phyloP scores from a whole-genome alignment of 2,329 filamentous ascomycete species.

The Leptographium galeiforme region DNA sequence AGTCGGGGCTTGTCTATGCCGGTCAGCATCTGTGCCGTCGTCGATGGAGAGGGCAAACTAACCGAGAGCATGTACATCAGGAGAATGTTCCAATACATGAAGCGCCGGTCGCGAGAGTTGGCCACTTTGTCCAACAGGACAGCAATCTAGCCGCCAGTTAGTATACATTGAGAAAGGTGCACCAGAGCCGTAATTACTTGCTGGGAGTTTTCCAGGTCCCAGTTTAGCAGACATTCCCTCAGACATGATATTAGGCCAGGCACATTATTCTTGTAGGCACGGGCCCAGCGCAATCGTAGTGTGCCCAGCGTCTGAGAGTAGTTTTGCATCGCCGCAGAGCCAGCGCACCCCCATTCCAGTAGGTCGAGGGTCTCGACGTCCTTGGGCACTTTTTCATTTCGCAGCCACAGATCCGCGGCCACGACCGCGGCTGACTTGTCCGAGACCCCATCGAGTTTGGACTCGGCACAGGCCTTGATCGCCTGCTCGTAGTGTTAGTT shows the following conservation, averaged over 20 bases:
- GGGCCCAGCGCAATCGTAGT: constrained; percentile 36
- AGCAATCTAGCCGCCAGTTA: constrained; percentile 30
- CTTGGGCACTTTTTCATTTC: constrained; percentile 30
- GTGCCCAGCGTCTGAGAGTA: constrained; percentile 35
- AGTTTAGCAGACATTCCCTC: constrained; percentile 38
- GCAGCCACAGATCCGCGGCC: constrained; percentile 31
- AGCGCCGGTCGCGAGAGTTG: constrained; percentile 29
- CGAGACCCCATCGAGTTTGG: constrained; percentile 34
- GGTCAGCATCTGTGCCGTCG: constrained; percentile 1
- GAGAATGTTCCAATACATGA: constrained; percentile 41
- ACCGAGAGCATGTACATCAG: constrained; percentile 41
- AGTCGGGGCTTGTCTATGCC: constrained; percentile 31
- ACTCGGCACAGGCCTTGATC: constrained; percentile 36
- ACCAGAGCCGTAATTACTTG: constrained; percentile 24
- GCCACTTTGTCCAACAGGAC: constrained; percentile 37
- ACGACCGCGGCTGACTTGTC: constrained; percentile 31
- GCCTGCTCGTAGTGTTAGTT: constrained; percentile 17
- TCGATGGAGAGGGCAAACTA: background rate
- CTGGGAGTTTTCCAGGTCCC: constrained; percentile 43
- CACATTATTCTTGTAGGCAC: constrained; percentile 33
- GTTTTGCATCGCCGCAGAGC: constrained; percentile 16
- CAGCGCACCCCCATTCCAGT: constrained; percentile 38
- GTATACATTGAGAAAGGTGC: background rate
- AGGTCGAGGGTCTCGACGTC: constrained; percentile 39
- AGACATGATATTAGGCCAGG: constrained; percentile 29